Base-by-base conservation (phyloP, 2,329 filamentous ascomycete species). In the Nannizziopsis barbatae region DNA sequence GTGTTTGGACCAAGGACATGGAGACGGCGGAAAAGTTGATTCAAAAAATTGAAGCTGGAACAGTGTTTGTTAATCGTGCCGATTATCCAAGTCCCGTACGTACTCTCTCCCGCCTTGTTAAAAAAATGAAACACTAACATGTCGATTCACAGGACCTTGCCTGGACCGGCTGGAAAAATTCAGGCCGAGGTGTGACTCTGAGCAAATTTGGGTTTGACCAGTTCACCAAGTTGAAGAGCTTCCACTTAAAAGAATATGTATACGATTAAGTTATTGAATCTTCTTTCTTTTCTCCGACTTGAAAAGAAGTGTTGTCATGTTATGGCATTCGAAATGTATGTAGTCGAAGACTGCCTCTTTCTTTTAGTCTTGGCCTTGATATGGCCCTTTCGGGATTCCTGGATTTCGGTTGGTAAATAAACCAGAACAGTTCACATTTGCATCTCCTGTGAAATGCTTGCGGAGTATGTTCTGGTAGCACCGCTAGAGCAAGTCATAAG, bases 151-250 rank as follows among this genome's bases (percentile, higher is more conserved):
- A 90, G 85, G 87, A 94, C 66, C 77, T 94, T 56, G 87, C 88
- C n/a, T 94, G 87, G 87, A 92, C 89, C 2, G 90, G 90, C 9
- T 95, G 88, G 88, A 96, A 96, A 73, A 88, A 95, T 65, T 95
- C 88, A 52, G 90, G 90, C 55, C 89, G 86, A 66, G 90, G 90
- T 17, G 83, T 89, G 58, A 95, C 89, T 8, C 70, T 96, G 58
- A 92, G 87, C 69, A 81, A 73, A 58, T 94, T 89, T 61, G 90
- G 90, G 9, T 96, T 93, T 62, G 90, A 95, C 59, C 86, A 94
- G 63, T 96, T 95, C 63, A 83, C 93, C 62, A 94, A 92, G 75
- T 75, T 95, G 60, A 95, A 95, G 81, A 95, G 86, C 73, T 93
- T 84, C 66, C 90, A 96, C 67, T 65, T 95, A 64, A 95, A 95